A percentile compares a stretch with the other conserved stretches of the same genome.
Evolutionary conservation across 148 eudicot species (phyloP).

Genomic region (Silene uniflora): DNA sequence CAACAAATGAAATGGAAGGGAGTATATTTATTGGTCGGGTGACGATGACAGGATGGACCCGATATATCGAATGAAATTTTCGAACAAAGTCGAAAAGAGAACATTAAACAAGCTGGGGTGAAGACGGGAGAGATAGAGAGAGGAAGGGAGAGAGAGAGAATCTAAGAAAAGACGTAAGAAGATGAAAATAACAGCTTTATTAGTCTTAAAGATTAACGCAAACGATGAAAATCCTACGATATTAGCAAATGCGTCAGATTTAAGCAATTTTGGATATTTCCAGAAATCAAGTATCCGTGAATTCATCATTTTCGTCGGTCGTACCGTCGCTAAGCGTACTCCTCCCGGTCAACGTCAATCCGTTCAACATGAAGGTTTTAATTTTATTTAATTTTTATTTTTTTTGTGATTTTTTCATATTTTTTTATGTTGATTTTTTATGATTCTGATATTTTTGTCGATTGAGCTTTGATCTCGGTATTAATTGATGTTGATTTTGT

Average conservation of each 20-base stretch:
- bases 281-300: slow-evolving; percentile 69
- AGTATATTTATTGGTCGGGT: too few relatives aligned
- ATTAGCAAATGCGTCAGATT: slow-evolving; percentile 61
- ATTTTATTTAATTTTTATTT: background rate
- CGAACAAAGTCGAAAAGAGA: too few relatives aligned
- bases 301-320: slow-evolving; percentile 73
- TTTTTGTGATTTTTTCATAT: background rate
- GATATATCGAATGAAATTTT: too few relatives aligned
- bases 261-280: slow-evolving; percentile 68
- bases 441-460: background rate
- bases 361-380: slow-evolving; percentile 72
- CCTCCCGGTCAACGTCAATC: slow-evolving; percentile 70
- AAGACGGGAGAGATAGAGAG: background rate
- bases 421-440: background rate
- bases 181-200: slow-evolving; percentile 83
- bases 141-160: background rate
- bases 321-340: slow-evolving; percentile 77
- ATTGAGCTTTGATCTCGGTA: background rate
- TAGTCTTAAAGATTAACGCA: slow-evolving; percentile 46
- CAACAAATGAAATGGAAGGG: too few relatives aligned
- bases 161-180: background rate
- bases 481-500: background rate
- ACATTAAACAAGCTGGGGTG: too few relatives aligned
- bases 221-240: slow-evolving; percentile 62
- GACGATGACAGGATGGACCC: too few relatives aligned